phyloP scores from a whole-genome alignment of 495 filamentous ascomycete species.

The Penicillium cataractarum region DNA sequence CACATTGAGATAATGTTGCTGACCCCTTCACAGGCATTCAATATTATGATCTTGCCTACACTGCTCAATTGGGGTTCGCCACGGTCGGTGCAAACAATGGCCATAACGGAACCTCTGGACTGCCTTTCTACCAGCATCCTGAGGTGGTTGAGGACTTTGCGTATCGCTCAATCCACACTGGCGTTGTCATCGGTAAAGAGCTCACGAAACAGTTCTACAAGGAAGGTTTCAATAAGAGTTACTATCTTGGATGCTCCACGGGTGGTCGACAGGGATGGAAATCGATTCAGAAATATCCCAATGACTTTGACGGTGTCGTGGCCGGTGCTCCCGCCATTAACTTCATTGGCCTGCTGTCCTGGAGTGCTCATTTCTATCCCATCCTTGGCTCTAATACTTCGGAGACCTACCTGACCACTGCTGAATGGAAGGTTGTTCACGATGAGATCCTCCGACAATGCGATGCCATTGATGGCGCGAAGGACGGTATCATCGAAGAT shows the following conservation, averaged over 20 bases:
- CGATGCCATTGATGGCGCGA: slow-evolving; percentile 63
- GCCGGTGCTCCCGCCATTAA: slow-evolving; percentile 57
- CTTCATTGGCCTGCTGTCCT: slow-evolving; percentile 53
- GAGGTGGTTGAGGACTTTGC: slow-evolving; percentile 56
- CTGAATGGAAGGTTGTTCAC: slow-evolving; percentile 55
- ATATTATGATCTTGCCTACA: slow-evolving; percentile 41
- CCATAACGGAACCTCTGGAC: slow-evolving; percentile 51
- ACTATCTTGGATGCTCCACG: slow-evolving; percentile 61
- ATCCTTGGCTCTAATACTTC: slow-evolving; percentile 51
- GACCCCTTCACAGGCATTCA: slow-evolving; percentile 30
- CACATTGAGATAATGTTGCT: not conserved
- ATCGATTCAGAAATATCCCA: slow-evolving; percentile 52
- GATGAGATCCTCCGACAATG: slow-evolving; percentile 67
- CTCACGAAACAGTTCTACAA: slow-evolving; percentile 54
- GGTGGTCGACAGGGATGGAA: slow-evolving; percentile 60
- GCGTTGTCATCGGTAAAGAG: slow-evolving; percentile 56
- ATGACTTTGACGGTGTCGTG: slow-evolving; percentile 68
- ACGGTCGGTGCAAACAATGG: slow-evolving; percentile 55
- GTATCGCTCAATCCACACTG: slow-evolving; percentile 53
- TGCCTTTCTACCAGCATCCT: slow-evolving; percentile 45
- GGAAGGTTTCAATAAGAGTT: slow-evolving; percentile 49
- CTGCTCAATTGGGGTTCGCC: slow-evolving; percentile 49
- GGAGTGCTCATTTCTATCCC: slow-evolving; percentile 56
- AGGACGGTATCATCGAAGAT: slow-evolving; percentile 67
- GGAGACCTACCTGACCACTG: slow-evolving; percentile 53